Conservation (phyloP, 164 flowering plant species). For the Brasenia schreberi region DNA sequence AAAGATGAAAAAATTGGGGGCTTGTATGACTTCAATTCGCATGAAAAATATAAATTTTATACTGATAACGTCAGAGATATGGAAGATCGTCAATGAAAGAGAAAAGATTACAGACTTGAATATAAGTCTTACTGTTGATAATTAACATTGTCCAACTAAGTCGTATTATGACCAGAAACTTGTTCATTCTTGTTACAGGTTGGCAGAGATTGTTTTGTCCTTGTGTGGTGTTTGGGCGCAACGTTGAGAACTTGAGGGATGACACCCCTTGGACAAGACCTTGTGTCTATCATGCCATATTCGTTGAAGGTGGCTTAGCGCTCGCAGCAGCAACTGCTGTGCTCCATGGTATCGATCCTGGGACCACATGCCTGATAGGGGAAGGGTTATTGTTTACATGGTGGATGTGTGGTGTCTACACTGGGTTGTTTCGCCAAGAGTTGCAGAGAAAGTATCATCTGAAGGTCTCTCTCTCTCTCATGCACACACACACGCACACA, state of each 20-base stretch:
- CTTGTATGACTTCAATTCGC: too few species aligned
- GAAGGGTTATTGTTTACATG: slow-evolving; percentile 77
- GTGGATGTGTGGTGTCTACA: slow-evolving; percentile 99
- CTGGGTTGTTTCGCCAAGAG: slow-evolving; percentile 71
- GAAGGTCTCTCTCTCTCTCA: slow-evolving; percentile 32
- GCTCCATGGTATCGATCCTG: slow-evolving; percentile 74
- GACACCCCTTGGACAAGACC: slow-evolving; percentile 72
- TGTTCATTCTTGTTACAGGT: slow-evolving; percentile 24
- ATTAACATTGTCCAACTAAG: too few species aligned
- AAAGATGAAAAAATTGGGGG: too few species aligned
- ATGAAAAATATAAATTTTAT: too few species aligned
- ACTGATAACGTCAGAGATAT: too few species aligned
- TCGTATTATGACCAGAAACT: too few species aligned
- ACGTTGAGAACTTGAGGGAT: slow-evolving; percentile 60
- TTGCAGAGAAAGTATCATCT: slow-evolving; percentile 93
- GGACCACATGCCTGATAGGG: slow-evolving; percentile 58
- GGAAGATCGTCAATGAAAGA: too few species aligned
- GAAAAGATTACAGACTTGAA: too few species aligned
- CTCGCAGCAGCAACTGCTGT: slow-evolving; percentile 63
- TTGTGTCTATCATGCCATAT: slow-evolving; percentile 79
- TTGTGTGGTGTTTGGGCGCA: slow-evolving; percentile 82
- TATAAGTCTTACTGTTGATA: too few species aligned
- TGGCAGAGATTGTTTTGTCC: slow-evolving; percentile 86
- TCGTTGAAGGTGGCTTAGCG: slow-evolving; percentile 85
- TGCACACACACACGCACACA: not conserved